A percentile compares a stretch with the other conserved stretches of the same genome.
These are phyloP conservation scores for Penicillium alfredii DNA, from an alignment of 495 filamentous ascomycete genomes.

Conservation along the genomic window DNA sequence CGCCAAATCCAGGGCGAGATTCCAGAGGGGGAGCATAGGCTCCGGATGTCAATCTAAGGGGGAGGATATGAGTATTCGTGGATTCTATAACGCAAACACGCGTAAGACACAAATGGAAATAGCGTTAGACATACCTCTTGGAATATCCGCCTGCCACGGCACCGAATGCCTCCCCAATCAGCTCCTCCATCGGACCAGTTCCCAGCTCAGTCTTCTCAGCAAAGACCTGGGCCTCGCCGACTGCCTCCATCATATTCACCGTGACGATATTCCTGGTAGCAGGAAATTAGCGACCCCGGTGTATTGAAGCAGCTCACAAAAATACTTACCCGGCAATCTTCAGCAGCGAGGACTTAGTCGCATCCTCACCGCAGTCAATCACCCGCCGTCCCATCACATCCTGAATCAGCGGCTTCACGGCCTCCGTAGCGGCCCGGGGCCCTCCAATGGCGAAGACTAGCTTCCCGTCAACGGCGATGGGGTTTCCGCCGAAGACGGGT, in stretches of 20 bases:
- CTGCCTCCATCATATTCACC: slow-evolving; percentile 45
- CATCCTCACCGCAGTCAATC: slow-evolving; percentile 45
- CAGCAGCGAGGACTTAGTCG: slow-evolving; percentile 38
- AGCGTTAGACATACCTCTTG: slow-evolving; percentile 36
- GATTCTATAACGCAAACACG: neutral
- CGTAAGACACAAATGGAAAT: too few species aligned
- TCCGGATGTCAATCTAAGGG: slow-evolving; percentile 40
- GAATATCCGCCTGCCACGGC: slow-evolving; percentile 45
- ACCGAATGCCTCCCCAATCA: slow-evolving; percentile 49
- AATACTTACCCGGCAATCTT: slow-evolving; percentile 39
- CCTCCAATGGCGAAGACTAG: slow-evolving; percentile 45
- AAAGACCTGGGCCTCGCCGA: slow-evolving; percentile 50
- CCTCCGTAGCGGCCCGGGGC: slow-evolving; percentile 27
- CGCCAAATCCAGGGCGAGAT: slow-evolving; percentile 40
- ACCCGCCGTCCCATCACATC: slow-evolving; percentile 42
- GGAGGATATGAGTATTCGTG: neutral
- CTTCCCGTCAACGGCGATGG: slow-evolving; percentile 40
- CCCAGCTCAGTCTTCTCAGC: slow-evolving; percentile 50
- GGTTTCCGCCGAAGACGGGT: slow-evolving; percentile 42
- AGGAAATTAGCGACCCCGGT: slow-evolving; percentile 3
- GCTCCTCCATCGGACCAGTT: slow-evolving; percentile 41
- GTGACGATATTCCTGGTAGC: slow-evolving; percentile 40
- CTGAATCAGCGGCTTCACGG: slow-evolving; percentile 40
- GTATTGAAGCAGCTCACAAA: too few species aligned
- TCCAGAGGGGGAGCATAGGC: slow-evolving; percentile 40